phyloP scores from a whole-genome alignment of 306 rosid genomes.

The Castanea mollissima region DNA sequence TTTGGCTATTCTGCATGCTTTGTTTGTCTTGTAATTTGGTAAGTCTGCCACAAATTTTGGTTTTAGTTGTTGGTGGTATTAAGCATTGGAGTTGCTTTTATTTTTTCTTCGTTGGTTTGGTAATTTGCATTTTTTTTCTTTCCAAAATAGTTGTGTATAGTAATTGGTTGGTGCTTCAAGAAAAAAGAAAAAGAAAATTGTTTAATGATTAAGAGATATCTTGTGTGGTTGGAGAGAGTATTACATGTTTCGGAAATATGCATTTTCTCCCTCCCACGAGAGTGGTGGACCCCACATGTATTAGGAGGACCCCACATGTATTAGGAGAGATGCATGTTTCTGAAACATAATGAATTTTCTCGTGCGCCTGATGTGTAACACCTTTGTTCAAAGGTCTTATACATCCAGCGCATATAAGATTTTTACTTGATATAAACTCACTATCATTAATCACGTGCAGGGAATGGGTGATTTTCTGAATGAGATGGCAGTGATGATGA shows the following conservation, averaged over 20 bases:
- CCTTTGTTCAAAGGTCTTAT: too few species aligned
- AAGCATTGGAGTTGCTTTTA: not conserved
- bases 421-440: not conserved
- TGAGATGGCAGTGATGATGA: slow-evolving; percentile 94
- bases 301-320: too few species aligned
- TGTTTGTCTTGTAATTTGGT: not conserved
- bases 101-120: not conserved
- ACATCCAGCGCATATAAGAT: too few species aligned
- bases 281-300: too few species aligned
- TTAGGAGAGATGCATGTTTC: too few species aligned
- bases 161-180: not conserved
- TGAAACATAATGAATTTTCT: too few species aligned
- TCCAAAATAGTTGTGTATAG: too few species aligned
- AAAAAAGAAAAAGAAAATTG: not conserved
- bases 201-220: slow-evolving; percentile 1
- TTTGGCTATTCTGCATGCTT: not conserved
- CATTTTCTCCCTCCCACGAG: too few species aligned
- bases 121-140: too few species aligned
- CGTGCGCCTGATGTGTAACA: too few species aligned
- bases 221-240: too few species aligned
- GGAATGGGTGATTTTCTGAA: slow-evolving; percentile 89
- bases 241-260: too few species aligned
- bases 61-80: not conserved
- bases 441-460: slow-evolving; percentile 44
- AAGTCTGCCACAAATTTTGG: not conserved